Percentiles rank a stretch among this genome's conserved stretches.
phyloP scores from a whole-genome alignment of 2,329 filamentous ascomycete species.

The Diaporthe caulivora region DNA sequence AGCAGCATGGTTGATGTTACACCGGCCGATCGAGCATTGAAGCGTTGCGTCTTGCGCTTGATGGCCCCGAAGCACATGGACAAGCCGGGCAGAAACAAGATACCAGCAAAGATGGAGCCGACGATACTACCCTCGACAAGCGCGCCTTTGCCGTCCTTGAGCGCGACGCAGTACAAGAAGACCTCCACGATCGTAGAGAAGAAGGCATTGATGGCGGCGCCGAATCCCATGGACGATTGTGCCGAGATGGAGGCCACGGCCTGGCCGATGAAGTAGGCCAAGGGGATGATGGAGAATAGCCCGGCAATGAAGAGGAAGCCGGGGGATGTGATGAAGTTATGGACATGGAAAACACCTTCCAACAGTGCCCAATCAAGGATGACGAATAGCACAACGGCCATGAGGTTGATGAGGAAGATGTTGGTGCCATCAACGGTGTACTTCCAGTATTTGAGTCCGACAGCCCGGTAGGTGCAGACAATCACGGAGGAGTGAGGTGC shows the following conservation, averaged over 20 bases:
- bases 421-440: conserved; percentile 99
- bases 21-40: conserved; percentile 95
- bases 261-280: conserved; percentile 98
- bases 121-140: conserved; percentile 97
- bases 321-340: conserved; percentile 82
- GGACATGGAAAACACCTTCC: conserved; percentile 73
- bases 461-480: conserved; percentile 95
- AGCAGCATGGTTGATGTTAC: conserved; percentile 98
- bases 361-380: conserved; percentile 93
- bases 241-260: conserved; percentile 98
- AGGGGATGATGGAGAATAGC: conserved; percentile 91
- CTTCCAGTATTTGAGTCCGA: conserved; percentile 97
- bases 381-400: conserved; percentile 92
- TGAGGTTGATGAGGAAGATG: conserved; percentile 98
- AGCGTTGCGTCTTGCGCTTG: conserved; percentile 97
- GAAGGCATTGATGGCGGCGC: conserved; percentile 96
- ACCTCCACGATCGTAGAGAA: conserved; percentile 98
- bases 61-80: conserved; percentile 99
- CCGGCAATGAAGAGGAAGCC: conserved; percentile 88
- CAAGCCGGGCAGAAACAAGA: conserved; percentile 91
- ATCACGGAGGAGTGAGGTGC: conserved; percentile 87
- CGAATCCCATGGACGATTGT: conserved; percentile 97
- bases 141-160: conserved; percentile 91
- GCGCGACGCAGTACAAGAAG: conserved; percentile 94
- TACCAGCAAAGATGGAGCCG: conserved; percentile 96